phyloP scores from a whole-genome alignment of 2,329 filamentous ascomycete species.

The Diaporthe sp. region DNA sequence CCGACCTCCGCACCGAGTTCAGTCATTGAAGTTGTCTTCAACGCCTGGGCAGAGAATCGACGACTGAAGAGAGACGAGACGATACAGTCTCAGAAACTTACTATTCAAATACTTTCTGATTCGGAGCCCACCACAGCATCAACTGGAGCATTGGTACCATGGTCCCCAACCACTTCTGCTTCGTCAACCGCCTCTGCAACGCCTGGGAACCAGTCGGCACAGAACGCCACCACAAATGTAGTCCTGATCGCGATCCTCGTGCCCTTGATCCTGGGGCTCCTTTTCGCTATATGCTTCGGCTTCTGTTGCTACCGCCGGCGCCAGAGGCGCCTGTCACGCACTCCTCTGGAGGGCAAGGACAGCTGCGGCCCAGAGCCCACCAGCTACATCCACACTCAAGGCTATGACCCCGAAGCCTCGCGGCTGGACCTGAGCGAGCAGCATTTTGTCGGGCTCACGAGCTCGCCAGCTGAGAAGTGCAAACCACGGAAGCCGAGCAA shows the following conservation, averaged over 20 bases:
- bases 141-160: not conserved
- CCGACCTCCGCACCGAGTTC: constrained; percentile 47
- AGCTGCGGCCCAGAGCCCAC: constrained; percentile 46
- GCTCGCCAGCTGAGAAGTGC: constrained; percentile 16
- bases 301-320: constrained; percentile 44
- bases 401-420: constrained; percentile 34
- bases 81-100: constrained; percentile 51
- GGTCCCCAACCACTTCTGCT: constrained; percentile 33
- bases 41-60: constrained; percentile 43
- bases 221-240: constrained; percentile 37
- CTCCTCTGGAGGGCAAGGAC: constrained; percentile 39
- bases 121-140: constrained; percentile 41
- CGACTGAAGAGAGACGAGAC: constrained; percentile 10
- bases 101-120: constrained; percentile 47
- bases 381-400: constrained; percentile 42
- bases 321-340: constrained; percentile 36
- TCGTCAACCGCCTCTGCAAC: constrained; percentile 30
- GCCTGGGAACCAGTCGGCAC: constrained; percentile 15
- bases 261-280: constrained; percentile 51
- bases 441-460: constrained; percentile 31
- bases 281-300: constrained; percentile 46
- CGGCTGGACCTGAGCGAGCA: constrained; percentile 35
- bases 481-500: constrained; percentile 32
- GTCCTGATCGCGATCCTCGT: constrained; percentile 57
- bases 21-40: constrained; percentile 41